These are phyloP conservation scores for Aspergillus heteromorphus DNA, from an alignment of 495 filamentous ascomycete species.

Conservation along the genomic window DNA sequence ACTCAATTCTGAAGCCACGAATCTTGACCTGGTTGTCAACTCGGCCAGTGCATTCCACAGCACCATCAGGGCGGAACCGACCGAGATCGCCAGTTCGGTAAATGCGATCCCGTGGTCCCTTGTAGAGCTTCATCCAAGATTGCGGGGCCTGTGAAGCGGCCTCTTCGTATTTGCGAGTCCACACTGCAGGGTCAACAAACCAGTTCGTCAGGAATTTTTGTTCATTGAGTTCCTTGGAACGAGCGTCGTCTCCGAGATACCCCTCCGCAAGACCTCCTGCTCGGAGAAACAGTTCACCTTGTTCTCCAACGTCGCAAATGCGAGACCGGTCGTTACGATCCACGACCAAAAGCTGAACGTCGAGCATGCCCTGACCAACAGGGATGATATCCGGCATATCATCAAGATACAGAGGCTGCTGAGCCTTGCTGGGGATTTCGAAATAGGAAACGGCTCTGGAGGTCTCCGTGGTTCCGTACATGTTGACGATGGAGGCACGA, in stretches of 20 bases:
- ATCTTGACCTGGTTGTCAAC: constrained; percentile 94
- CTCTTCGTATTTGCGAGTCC: constrained; percentile 60
- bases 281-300: constrained; percentile 83
- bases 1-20: constrained; percentile 90
- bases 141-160: constrained; percentile 21
- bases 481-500: constrained; percentile 79
- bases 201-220: constrained; percentile 85
- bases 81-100: constrained; percentile 84
- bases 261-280: constrained; percentile 87
- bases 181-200: constrained; percentile 73
- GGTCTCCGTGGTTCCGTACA: constrained; percentile 92
- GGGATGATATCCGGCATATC: constrained; percentile 75
- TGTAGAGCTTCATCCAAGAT: constrained; percentile 74
- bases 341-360: constrained; percentile 90
- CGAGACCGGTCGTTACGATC: constrained; percentile 67
- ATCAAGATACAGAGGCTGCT: constrained; percentile 47
- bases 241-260: constrained; percentile 52
- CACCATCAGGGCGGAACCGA: constrained; percentile 65
- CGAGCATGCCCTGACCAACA: constrained; percentile 82
- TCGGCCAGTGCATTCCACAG: constrained; percentile 70
- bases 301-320: constrained; percentile 74
- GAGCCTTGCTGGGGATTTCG: constrained; percentile 65
- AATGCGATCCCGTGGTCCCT: constrained; percentile 79
- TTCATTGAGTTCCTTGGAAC: constrained; percentile 58
- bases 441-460: constrained; percentile 83